Conservation (phyloP, 2,329 filamentous ascomycete genomes). For the Pyricularia grisea region DNA sequence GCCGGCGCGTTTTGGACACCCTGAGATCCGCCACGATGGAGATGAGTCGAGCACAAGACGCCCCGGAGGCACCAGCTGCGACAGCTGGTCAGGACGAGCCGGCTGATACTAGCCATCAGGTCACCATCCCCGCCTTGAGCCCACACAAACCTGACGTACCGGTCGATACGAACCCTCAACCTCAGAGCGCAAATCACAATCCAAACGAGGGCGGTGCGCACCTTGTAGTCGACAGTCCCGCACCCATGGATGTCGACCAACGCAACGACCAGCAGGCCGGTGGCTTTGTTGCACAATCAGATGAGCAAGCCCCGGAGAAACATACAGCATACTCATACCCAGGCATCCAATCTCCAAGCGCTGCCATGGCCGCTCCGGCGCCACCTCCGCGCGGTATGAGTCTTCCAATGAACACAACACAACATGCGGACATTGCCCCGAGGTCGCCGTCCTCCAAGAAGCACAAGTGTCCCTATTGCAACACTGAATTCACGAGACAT, state of each 20-base stretch:
- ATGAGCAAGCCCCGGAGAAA: conserved; percentile 41
- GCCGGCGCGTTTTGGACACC: conserved; percentile 41
- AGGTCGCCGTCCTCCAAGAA: conserved; percentile 72
- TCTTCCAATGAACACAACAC: conserved; percentile 37
- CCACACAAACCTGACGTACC: conserved; percentile 14
- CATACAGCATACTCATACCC: conserved; percentile 45
- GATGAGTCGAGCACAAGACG: conserved; percentile 47
- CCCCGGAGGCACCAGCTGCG: conserved; percentile 28
- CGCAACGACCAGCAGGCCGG: conserved; percentile 19
- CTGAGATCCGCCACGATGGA: conserved; percentile 42
- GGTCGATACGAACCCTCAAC: neutral
- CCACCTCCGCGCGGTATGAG: conserved; percentile 40
- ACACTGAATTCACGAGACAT: conserved; percentile 92
- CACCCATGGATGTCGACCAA: conserved; percentile 44
- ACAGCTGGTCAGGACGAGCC: conserved; percentile 17
- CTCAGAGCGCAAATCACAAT: conserved; percentile 29
- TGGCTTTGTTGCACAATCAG: conserved; percentile 25
- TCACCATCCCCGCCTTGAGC: conserved; percentile 17
- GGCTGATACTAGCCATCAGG: conserved; percentile 31
- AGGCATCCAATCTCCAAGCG: conserved; percentile 34
- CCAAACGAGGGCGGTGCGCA: conserved; percentile 28
- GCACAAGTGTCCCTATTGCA: conserved; percentile 94
- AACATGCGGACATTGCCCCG: conserved; percentile 36
- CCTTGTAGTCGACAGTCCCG: conserved; percentile 37
- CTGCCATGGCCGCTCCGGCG: conserved; percentile 32